Evolutionary conservation across 345 rosid species (phyloP), one percentile per base, ranked within the genome.

Genomic region (Microcos paniculata): DNA sequence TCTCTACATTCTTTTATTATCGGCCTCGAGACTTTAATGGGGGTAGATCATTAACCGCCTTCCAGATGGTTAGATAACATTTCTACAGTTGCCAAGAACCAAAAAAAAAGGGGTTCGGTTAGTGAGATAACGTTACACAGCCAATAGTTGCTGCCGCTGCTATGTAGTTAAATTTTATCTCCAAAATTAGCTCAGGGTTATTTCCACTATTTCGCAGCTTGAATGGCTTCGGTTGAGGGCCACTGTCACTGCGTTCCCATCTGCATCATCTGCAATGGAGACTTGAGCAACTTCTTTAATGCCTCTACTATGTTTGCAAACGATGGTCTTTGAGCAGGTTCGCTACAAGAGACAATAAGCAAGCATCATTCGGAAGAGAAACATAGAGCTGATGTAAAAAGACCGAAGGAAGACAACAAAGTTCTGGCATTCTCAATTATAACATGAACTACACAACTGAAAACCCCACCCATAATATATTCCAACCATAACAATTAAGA

Each of bases 231-330:
- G 1, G 53, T 33, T 45, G 35, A 45, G 14, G 26, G 40, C 18
- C 56, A 18, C 2, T 4, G 3, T 40, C 24, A 58, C 66, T 43
- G 57, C 1, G 15, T 84, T 23, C 89, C 93, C 90, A 90, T 90
- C 80, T 87, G 88, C 69, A 89, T 87, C 79, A 83, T 71, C 83
- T 85, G 87, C 62, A 80, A 77, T 5, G 97, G 96, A 61, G 99
- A 91, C 77, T 95, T 95, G 62, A 91, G 81, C 83, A 93, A 80
- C 84, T 88, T 89, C 91, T 95, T 95, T 71, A 95, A 79, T 9
- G 91, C 78, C 23, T 84, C 85, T 1, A 95, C 97, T 56, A 95
- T 91, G 63, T 80, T 77, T 7, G 84, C 78, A 71, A 95, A 89
- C 24, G 94, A 80, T 43, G 99, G 99, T 28, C 98, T 90, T 69